phyloP scores from a whole-genome alignment of 768 basidiomycete species.

The Mycena venus region DNA sequence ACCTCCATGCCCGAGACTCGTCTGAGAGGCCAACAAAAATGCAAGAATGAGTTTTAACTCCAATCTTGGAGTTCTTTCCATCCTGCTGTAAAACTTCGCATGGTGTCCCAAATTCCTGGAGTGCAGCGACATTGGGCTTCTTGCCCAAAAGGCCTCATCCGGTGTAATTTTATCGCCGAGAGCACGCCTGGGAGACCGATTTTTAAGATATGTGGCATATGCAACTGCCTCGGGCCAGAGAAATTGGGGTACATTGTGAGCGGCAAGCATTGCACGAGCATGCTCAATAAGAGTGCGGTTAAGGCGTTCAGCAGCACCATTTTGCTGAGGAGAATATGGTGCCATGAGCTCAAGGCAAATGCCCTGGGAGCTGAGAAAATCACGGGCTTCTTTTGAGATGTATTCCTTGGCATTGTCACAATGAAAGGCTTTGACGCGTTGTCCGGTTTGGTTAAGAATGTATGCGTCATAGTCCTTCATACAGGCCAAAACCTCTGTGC shows the following conservation, averaged over 20 bases:
- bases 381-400: conserved; percentile 12
- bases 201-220: conserved; percentile 40
- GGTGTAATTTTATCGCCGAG: conserved; percentile 25
- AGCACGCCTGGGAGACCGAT: conserved; percentile 30
- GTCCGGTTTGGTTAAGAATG: neutral
- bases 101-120: too few relatives aligned
- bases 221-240: conserved; percentile 37
- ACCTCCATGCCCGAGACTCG: conserved; percentile 28
- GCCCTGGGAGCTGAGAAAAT: conserved; percentile 34
- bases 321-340: conserved; percentile 43
- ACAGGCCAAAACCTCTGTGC: conserved; percentile 9
- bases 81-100: too few relatives aligned
- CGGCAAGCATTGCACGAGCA: conserved; percentile 36
- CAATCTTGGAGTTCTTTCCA: too few relatives aligned
- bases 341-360: conserved; percentile 36
- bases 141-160: conserved; percentile 33
- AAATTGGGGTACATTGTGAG: conserved; percentile 11
- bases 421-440: conserved; percentile 7
- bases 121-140: too few relatives aligned
- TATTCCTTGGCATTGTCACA: conserved; percentile 40
- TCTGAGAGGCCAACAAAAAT: conserved; percentile 34
- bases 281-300: too few relatives aligned
- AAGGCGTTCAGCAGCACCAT: conserved; percentile 43
- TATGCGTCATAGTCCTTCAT: conserved; percentile 12
- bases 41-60: too few relatives aligned